Percentiles rank a stretch among this genome's conserved stretches.
These are phyloP conservation scores for Shiraia sp. DNA, from an alignment of 2,329 filamentous ascomycete genomes.

Conservation along the genomic window DNA sequence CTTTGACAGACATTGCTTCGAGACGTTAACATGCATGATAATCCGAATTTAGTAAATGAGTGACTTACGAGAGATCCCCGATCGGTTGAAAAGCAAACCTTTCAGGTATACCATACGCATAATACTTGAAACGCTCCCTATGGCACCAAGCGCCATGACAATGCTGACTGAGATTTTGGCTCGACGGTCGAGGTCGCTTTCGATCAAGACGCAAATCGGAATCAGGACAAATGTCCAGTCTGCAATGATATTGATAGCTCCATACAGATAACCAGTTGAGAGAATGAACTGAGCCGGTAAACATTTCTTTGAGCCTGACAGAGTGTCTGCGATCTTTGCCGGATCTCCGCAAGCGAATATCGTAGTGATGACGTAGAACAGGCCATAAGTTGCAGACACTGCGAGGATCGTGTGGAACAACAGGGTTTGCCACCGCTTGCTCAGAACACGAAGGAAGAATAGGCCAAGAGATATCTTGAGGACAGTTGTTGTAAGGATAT, in stretches of 20 bases:
- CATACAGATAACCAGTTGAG: conserved; percentile 35
- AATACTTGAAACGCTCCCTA: conserved; percentile 37
- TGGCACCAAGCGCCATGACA: conserved; percentile 50
- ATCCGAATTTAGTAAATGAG: too few relatives aligned
- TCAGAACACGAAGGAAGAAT: conserved; percentile 42
- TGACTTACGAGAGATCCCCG: conserved; percentile 12
- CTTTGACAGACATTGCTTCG: conserved; percentile 41
- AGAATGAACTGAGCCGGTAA: conserved; percentile 27
- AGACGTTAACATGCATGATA: too few relatives aligned
- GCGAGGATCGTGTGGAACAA: conserved; percentile 29
- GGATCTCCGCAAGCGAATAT: conserved; percentile 39
- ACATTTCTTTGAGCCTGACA: conserved; percentile 24
- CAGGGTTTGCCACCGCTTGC: conserved; percentile 33
- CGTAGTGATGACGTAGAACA: conserved; percentile 33
- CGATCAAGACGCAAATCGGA: conserved; percentile 37
- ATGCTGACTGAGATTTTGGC: conserved; percentile 52
- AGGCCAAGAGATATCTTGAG: conserved; percentile 49
- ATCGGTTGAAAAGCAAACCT: conserved; percentile 21
- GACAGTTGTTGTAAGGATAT: conserved; percentile 54
- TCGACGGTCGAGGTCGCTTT: conserved; percentile 50
- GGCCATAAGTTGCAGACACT: conserved; percentile 28
- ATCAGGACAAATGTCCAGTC: conserved; percentile 43
- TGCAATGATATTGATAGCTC: conserved; percentile 35
- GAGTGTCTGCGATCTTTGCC: conserved; percentile 23
- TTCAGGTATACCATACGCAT: conserved; percentile 38